Percentiles rank a stretch among this genome's conserved stretches.
These are phyloP conservation scores for Verruconis gallopava DNA, from an alignment of 2,329 filamentous ascomycete species.

Conservation along the genomic window DNA sequence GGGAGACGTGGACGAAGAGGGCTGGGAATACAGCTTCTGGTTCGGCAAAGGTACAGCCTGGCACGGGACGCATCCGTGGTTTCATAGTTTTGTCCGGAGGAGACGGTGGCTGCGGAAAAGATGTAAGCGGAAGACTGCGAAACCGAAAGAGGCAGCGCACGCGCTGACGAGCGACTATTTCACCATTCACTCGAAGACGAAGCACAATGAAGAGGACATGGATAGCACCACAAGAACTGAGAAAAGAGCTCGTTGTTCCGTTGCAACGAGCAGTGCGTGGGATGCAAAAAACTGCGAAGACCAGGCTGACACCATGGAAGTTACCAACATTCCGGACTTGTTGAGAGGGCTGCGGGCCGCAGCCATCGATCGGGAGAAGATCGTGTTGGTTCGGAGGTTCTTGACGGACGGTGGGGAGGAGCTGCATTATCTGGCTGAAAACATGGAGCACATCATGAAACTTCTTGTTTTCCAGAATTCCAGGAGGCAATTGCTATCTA, in stretches of 20 bases:
- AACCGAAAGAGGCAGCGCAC: slow-evolving; percentile 40
- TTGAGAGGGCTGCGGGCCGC: slow-evolving; percentile 54
- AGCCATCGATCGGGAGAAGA: slow-evolving; percentile 81
- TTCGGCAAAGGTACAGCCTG: slow-evolving; percentile 50
- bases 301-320: slow-evolving; percentile 39
- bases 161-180: slow-evolving; percentile 70
- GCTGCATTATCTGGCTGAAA: slow-evolving; percentile 56
- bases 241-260: not conserved
- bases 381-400: slow-evolving; percentile 71
- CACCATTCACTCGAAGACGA: slow-evolving; percentile 40
- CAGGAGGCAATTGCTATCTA: slow-evolving; percentile 59
- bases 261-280: not conserved
- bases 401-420: slow-evolving; percentile 65
- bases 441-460: slow-evolving; percentile 76
- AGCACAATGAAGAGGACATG: not conserved
- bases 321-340: slow-evolving; percentile 54
- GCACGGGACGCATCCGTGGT: slow-evolving; percentile 84
- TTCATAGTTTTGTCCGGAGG: slow-evolving; percentile 85
- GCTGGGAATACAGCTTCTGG: slow-evolving; percentile 92
- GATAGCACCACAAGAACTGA: not conserved
- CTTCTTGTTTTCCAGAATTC: slow-evolving; percentile 84
- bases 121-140: slow-evolving; percentile 39
- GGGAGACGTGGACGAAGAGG: slow-evolving; percentile 73
- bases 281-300: slow-evolving; percentile 27
- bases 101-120: slow-evolving; percentile 79